phyloP scores from a whole-genome alignment of 2,329 filamentous ascomycete species.

The Lachnellula occidentalis region DNA sequence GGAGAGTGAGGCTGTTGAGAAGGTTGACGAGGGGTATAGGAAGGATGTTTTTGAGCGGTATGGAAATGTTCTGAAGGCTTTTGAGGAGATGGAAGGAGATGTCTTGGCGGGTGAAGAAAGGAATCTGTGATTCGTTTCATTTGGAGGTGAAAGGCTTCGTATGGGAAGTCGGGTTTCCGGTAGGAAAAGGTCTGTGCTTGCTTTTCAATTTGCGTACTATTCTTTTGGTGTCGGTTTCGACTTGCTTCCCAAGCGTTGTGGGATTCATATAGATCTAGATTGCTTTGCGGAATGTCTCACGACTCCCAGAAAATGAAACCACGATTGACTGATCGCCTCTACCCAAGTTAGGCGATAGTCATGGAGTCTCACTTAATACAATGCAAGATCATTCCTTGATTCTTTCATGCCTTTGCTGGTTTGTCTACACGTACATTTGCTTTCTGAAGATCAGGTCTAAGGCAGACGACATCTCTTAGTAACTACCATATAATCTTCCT shows the following conservation, averaged over 20 bases:
- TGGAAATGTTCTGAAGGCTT: conserved; percentile 68
- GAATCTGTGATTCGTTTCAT: neutral
- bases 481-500: neutral
- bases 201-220: too few relatives aligned
- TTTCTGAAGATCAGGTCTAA: too few relatives aligned
- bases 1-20: conserved; percentile 76
- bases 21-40: conserved; percentile 76
- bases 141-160: neutral
- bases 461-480: too few relatives aligned
- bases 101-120: conserved; percentile 47
- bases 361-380: too few relatives aligned
- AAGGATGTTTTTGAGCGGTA: conserved; percentile 71
- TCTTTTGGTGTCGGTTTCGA: too few relatives aligned
- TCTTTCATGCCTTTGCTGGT: too few relatives aligned
- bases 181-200: neutral
- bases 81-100: conserved; percentile 67
- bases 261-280: neutral
- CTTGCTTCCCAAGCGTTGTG: too few relatives aligned
- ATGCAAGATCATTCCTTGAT: too few relatives aligned
- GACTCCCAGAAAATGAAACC: neutral
- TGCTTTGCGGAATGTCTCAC: neutral
- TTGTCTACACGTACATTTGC: too few relatives aligned
- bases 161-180: neutral
- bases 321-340: neutral
- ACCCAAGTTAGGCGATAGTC: too few relatives aligned